A percentile compares a stretch with the other conserved stretches of the same genome.
phyloP scores from a whole-genome alignment of 306 rosid species.

The Begonia fuchsioides region DNA sequence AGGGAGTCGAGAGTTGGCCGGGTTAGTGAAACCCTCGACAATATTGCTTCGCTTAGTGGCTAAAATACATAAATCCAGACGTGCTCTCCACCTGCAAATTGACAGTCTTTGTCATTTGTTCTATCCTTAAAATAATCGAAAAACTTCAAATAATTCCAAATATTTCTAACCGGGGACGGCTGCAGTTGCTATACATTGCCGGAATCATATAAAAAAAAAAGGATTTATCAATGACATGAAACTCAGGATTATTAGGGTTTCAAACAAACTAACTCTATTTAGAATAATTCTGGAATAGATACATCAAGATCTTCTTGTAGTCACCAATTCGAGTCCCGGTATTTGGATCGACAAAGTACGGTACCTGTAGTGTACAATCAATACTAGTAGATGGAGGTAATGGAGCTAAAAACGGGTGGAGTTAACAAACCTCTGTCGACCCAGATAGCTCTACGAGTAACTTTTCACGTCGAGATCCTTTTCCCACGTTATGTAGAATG shows the following conservation, averaged over 20 bases:
- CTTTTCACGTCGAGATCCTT: constrained; percentile 46
- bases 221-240: constrained; percentile 93
- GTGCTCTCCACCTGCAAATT: no score
- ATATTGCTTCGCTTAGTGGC: no score
- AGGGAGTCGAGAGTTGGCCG: no score
- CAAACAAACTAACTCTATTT: constrained; percentile 12
- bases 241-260: constrained; percentile 53
- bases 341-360: constrained; percentile 60
- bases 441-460: constrained; percentile 43
- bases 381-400: background rate
- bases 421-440: constrained; percentile 50
- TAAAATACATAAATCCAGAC: no score
- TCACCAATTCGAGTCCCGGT: constrained; percentile 55
- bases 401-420: background rate
- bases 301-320: constrained; percentile 47
- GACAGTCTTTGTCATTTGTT: no score
- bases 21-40: no score
- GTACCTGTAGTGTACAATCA: constrained; percentile 35
- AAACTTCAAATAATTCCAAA: no score
- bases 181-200: constrained; percentile 85
- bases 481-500: constrained; percentile 73
- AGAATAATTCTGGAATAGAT: constrained; percentile 64
- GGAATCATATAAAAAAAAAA: constrained; percentile 51
- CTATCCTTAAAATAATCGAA: no score
- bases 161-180: background rate